Percentiles rank a stretch among this genome's conserved stretches.
phyloP scores from a whole-genome alignment of 305 asterid species.

The Petunia hybrid region DNA sequence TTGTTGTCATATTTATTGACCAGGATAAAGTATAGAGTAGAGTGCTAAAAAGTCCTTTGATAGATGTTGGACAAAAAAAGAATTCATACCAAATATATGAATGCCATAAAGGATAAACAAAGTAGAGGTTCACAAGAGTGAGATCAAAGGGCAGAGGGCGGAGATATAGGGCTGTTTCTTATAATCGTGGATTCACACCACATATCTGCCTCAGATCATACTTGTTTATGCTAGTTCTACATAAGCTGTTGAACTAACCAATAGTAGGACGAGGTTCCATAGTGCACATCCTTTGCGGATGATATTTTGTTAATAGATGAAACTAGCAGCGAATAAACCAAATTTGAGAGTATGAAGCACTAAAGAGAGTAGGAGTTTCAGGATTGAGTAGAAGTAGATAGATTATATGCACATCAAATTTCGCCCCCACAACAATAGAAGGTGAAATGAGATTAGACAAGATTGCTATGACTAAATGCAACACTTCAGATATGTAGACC shows the following conservation, averaged over 20 bases:
- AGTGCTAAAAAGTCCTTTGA: too few species aligned
- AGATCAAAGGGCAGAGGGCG: too few species aligned
- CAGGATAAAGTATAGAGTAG: too few species aligned
- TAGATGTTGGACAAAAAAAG: too few species aligned
- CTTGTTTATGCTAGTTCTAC: too few species aligned
- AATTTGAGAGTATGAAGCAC: not conserved
- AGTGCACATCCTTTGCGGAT: not conserved
- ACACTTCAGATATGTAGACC: not conserved
- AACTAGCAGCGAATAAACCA: conserved; percentile 12
- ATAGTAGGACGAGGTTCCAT: conserved; percentile 9
- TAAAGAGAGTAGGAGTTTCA: not conserved
- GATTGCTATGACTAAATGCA: not conserved
- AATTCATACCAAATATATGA: too few species aligned
- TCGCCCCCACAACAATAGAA: not conserved
- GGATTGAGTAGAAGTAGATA: not conserved
- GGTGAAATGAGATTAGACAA: not conserved
- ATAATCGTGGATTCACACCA: too few species aligned
- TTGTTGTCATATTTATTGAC: too few species aligned
- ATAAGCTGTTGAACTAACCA: not conserved
- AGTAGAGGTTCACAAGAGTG: too few species aligned
- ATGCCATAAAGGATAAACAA: too few species aligned
- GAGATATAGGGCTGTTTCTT: too few species aligned
- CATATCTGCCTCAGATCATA: too few species aligned
- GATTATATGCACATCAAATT: conserved; percentile 1
- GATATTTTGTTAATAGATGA: not conserved